These are phyloP conservation scores for Botrytis galanthina DNA, from an alignment of 2,329 filamentous ascomycete genomes.

Conservation along the genomic window DNA sequence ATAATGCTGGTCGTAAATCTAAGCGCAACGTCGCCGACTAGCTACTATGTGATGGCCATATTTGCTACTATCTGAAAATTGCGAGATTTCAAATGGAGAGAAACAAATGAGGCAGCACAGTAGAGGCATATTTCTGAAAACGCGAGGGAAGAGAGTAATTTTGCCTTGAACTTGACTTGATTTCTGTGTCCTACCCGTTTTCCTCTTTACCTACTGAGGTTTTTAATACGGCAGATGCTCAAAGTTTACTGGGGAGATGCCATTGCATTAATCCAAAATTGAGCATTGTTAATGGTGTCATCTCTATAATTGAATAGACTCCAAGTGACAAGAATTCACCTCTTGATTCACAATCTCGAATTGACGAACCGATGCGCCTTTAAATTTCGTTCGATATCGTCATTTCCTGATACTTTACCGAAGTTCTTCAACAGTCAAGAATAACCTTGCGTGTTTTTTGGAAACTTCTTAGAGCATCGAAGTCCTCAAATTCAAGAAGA, in stretches of 20 bases:
- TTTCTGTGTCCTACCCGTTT: not conserved
- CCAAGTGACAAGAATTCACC: not conserved
- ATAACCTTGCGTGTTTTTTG: not conserved
- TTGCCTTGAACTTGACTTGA: not conserved
- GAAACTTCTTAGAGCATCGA: not conserved
- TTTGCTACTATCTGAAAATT: not conserved
- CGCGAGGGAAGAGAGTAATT: not conserved
- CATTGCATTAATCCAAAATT: not conserved
- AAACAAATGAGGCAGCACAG: not conserved
- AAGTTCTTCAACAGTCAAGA: not conserved
- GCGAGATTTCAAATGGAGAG: not conserved
- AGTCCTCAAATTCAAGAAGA: not conserved
- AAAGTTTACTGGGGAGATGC: not conserved
- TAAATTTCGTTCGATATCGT: not conserved
- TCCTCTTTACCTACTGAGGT: not conserved
- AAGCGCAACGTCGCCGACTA: not conserved
- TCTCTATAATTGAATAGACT: not conserved
- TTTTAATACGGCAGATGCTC: not conserved
- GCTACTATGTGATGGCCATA: not conserved
- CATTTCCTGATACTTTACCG: not conserved
- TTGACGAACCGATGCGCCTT: not conserved
- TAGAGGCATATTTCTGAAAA: rapidly evolving
- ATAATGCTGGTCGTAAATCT: not conserved
- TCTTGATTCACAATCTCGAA: not conserved
- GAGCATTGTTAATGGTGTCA: not conserved